phyloP scores from a whole-genome alignment of 257 asterid genomes.

The Ajuga chamaepitys region DNA sequence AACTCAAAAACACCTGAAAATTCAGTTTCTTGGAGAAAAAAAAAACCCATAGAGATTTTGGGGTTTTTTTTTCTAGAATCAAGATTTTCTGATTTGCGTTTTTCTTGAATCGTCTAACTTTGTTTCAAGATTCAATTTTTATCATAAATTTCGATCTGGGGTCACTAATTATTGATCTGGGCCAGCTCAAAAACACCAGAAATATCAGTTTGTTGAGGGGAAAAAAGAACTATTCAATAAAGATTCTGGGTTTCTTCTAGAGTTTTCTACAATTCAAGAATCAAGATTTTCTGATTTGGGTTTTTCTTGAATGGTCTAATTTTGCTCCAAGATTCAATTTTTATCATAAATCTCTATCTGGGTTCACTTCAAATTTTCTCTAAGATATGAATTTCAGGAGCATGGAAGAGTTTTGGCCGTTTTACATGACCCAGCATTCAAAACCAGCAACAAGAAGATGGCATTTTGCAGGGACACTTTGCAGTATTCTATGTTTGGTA shows the following conservation, averaged over 20 bases:
- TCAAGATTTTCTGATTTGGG: slow-evolving; percentile 21
- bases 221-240: neutral
- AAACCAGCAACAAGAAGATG: slow-evolving; percentile 84
- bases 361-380: slow-evolving; percentile 11
- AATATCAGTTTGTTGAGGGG: neutral
- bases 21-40: neutral
- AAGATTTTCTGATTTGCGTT: slow-evolving; percentile 17
- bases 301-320: slow-evolving; percentile 3
- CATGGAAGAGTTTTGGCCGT: slow-evolving; percentile 96
- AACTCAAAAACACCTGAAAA: neutral
- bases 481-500: slow-evolving; percentile 65
- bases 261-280: neutral
- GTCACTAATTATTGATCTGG: slow-evolving; percentile 8
- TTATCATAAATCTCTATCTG: slow-evolving; percentile 20
- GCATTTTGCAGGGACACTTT: slow-evolving; percentile 90
- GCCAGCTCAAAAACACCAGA: neutral
- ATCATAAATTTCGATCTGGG: slow-evolving; percentile 25
- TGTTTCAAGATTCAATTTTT: slow-evolving; percentile 16
- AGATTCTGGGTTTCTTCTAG: neutral
- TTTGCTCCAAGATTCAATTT: slow-evolving; percentile 21
- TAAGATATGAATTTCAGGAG: slow-evolving; percentile 65
- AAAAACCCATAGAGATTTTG: neutral
- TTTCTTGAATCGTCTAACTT: neutral
- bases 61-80: slow-evolving; percentile 10
- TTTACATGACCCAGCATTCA: slow-evolving; percentile 85